phyloP scores from a whole-genome alignment of 352 stramenopile species.

The Thraustochytrium striatum region DNA sequence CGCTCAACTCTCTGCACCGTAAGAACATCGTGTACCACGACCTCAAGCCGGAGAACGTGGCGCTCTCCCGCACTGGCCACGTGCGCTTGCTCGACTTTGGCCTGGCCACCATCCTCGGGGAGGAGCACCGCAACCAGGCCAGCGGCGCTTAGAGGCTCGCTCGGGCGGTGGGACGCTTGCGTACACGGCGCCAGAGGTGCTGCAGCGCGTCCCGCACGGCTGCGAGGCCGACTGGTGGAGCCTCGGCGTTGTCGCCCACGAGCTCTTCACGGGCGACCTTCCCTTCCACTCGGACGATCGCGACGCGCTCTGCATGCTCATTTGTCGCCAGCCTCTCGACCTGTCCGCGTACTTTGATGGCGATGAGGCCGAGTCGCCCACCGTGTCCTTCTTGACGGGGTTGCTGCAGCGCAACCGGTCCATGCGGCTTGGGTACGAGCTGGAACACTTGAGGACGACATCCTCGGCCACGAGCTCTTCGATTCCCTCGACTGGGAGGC shows the following conservation, averaged over 20 bases:
- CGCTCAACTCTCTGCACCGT: conserved; percentile 70
- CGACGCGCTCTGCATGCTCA: neutral
- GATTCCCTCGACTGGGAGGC: too few species aligned
- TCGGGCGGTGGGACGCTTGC: neutral
- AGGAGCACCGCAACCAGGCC: neutral
- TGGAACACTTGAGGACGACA: too few species aligned
- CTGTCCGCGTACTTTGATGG: neutral
- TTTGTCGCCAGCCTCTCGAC: neutral
- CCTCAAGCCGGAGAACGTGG: conserved; percentile 59
- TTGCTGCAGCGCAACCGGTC: too few species aligned
- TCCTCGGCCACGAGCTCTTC: too few species aligned
- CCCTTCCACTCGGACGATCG: neutral
- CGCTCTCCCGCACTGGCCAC: conserved; percentile 5
- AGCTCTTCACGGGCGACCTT: conserved; percentile 24
- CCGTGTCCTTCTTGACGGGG: too few species aligned
- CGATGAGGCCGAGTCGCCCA: too few species aligned
- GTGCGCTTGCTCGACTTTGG: conserved; percentile 38
- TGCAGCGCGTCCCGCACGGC: conserved; percentile 6
- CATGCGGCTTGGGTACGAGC: too few species aligned
- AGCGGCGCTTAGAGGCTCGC: neutral
- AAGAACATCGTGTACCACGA: conserved; percentile 72
- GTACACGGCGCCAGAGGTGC: conserved; percentile 36
- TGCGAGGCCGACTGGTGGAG: conserved; percentile 49
- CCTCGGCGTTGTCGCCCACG: conserved; percentile 23
- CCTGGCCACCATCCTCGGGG: neutral